Conservation (phyloP, 177 flowering plant species). For the Telopea speciosissima region DNA sequence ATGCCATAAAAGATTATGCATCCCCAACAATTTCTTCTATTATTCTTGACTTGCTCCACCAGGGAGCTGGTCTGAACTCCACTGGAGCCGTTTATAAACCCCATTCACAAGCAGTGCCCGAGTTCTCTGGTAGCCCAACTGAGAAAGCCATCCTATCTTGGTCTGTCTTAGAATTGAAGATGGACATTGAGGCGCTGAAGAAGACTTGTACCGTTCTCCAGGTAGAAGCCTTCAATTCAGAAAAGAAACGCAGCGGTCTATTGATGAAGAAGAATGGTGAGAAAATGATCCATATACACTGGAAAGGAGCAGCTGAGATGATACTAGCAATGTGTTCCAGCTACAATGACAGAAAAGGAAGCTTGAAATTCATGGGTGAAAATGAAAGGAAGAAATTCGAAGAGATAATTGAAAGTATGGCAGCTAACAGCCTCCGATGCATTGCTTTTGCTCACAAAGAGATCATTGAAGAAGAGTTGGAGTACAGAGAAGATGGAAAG, state of each 20-base stretch:
- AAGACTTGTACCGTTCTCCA: slow-evolving; percentile 32
- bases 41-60: slow-evolving; percentile 33
- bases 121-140: slow-evolving; percentile 25
- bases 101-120: slow-evolving; percentile 20
- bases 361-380: slow-evolving; percentile 21
- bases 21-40: neutral
- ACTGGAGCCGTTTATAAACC: slow-evolving; percentile 43
- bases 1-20: slow-evolving; percentile 5
- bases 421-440: slow-evolving; percentile 73
- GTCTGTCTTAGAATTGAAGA: slow-evolving; percentile 18
- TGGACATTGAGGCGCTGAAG: slow-evolving; percentile 52
- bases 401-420: slow-evolving; percentile 60
- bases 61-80: slow-evolving; percentile 55
- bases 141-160: slow-evolving; percentile 21
- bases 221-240: slow-evolving; percentile 72
- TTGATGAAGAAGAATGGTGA: slow-evolving; percentile 9
- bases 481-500: slow-evolving; percentile 6
- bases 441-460: slow-evolving; percentile 63
- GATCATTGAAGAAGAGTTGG: slow-evolving; percentile 13
- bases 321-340: slow-evolving; percentile 52
- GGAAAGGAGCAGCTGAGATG: slow-evolving; percentile 89
- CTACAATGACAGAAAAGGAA: slow-evolving; percentile 36
- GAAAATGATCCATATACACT: slow-evolving; percentile 34
- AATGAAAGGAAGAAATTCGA: slow-evolving; percentile 25
- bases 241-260: slow-evolving; percentile 52